phyloP scores from a whole-genome alignment of 2,329 filamentous ascomycete species.

The Tolypocladium ophioglossoides region DNA sequence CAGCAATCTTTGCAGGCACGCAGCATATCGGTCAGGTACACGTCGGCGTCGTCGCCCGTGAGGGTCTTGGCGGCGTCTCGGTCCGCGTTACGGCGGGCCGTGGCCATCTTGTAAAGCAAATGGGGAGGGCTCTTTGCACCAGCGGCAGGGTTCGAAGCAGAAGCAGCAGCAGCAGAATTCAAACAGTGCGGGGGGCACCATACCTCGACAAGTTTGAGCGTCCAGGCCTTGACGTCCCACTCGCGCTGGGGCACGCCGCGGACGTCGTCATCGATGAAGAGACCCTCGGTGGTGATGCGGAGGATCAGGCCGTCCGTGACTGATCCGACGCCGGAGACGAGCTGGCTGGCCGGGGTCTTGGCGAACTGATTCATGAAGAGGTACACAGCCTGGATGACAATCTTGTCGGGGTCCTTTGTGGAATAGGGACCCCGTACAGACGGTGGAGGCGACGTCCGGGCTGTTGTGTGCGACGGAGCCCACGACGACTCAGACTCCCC shows the following conservation, averaged over 20 bases:
- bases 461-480: constrained; percentile 72
- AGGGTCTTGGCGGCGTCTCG: constrained; percentile 40
- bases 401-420: constrained; percentile 89
- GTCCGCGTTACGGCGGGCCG: constrained; percentile 34
- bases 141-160: constrained; percentile 28
- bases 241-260: constrained; percentile 86
- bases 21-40: constrained; percentile 51
- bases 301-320: constrained; percentile 90
- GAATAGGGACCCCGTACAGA: constrained; percentile 69
- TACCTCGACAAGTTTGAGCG: constrained; percentile 84
- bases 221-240: constrained; percentile 99
- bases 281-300: constrained; percentile 82
- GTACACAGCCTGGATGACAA: constrained; percentile 89
- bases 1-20: constrained; percentile 55
- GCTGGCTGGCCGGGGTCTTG: constrained; percentile 80
- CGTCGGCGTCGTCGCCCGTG: constrained; percentile 55
- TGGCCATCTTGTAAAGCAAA: constrained; percentile 36
- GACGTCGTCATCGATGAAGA: constrained; percentile 96
- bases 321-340: constrained; percentile 71
- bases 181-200: constrained; percentile 61
- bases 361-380: constrained; percentile 83
- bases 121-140: constrained; percentile 28
- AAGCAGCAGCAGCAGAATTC: constrained; percentile 27
- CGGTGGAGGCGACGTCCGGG: constrained; percentile 72
- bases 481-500: constrained; percentile 76